Percentiles rank a stretch among this genome's conserved stretches.
phyloP scores from a whole-genome alignment of 345 rosid genomes.

The Theobroma cacao region DNA sequence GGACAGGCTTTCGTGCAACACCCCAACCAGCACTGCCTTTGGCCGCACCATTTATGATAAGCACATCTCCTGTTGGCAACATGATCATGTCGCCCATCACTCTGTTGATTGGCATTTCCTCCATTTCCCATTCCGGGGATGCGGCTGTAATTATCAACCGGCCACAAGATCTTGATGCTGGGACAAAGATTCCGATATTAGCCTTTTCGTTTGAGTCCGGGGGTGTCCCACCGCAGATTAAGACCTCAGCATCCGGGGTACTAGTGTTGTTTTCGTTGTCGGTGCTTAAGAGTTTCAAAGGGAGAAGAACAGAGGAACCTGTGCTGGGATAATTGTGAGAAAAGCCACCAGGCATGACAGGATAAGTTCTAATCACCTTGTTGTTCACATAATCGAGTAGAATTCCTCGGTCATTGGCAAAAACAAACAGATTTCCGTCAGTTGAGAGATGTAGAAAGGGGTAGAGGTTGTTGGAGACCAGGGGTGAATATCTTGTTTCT shows the following conservation, averaged over 20 bases:
- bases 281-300: conserved; percentile 15
- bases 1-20: conserved; percentile 16
- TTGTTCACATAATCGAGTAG: conserved; percentile 30
- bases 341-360: conserved; percentile 28
- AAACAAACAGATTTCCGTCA: conserved; percentile 31
- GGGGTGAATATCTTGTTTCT: conserved; percentile 13
- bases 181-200: conserved; percentile 9
- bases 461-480: conserved; percentile 33
- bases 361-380: conserved; percentile 26
- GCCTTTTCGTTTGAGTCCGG: conserved; percentile 22
- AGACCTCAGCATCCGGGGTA: conserved; percentile 27
- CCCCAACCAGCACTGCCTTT: conserved; percentile 34
- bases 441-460: conserved; percentile 40
- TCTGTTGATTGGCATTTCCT: conserved; percentile 45
- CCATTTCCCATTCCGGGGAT: conserved; percentile 34
- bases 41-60: conserved; percentile 44
- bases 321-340: conserved; percentile 37
- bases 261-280: background rate
- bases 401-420: conserved; percentile 33
- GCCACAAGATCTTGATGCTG: conserved; percentile 27
- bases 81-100: conserved; percentile 54
- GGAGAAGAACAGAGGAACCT: conserved; percentile 38
- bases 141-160: conserved; percentile 20
- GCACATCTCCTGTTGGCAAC: conserved; percentile 44
- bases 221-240: conserved; percentile 40